phyloP scores from a whole-genome alignment of 495 filamentous ascomycete genomes.

The Podospora pseudopauciseta region DNA sequence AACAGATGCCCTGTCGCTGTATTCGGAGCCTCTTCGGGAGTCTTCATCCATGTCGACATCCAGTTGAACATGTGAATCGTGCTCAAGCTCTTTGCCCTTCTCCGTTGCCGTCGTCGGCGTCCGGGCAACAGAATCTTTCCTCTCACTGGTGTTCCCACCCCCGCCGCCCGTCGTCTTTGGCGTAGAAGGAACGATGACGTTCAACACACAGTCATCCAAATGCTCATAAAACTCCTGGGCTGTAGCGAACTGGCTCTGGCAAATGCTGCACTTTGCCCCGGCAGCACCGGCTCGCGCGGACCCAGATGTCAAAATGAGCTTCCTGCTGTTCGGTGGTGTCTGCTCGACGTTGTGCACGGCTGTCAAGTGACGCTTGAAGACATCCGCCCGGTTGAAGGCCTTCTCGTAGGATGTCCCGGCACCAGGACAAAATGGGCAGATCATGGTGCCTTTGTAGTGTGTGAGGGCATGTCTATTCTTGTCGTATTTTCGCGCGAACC shows the following conservation, averaged over 20 bases:
- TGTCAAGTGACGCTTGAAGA: conserved; percentile 96
- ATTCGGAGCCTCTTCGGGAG: background rate
- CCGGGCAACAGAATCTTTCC: conserved; percentile 28
- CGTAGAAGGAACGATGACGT: conserved; percentile 87
- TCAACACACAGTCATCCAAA: conserved; percentile 94
- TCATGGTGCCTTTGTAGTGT: conserved; percentile 99
- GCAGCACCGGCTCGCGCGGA: conserved; percentile 44
- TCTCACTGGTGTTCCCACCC: conserved; percentile 19
- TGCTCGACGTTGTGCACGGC: conserved; percentile 94
- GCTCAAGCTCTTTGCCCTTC: conserved; percentile 29
- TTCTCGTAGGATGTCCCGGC: conserved; percentile 91
- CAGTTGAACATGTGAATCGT: conserved; percentile 11
- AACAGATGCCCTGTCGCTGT: background rate
- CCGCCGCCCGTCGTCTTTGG: conserved; percentile 46
- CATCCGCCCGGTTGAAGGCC: conserved; percentile 97
- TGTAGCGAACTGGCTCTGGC: conserved; percentile 79
- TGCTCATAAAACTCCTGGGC: conserved; percentile 99
- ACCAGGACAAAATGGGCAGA: conserved; percentile 95
- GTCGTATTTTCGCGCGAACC: conserved; percentile 96
- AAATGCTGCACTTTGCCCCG: conserved; percentile 94
- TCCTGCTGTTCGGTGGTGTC: conserved; percentile 89
- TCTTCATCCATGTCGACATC: background rate
- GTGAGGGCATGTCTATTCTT: conserved; percentile 98
- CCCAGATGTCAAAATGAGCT: conserved; percentile 41
- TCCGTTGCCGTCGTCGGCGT: conserved; percentile 32